These are phyloP conservation scores for Cercis canadensis DNA, from an alignment of 306 rosid species.

Conservation along the genomic window DNA sequence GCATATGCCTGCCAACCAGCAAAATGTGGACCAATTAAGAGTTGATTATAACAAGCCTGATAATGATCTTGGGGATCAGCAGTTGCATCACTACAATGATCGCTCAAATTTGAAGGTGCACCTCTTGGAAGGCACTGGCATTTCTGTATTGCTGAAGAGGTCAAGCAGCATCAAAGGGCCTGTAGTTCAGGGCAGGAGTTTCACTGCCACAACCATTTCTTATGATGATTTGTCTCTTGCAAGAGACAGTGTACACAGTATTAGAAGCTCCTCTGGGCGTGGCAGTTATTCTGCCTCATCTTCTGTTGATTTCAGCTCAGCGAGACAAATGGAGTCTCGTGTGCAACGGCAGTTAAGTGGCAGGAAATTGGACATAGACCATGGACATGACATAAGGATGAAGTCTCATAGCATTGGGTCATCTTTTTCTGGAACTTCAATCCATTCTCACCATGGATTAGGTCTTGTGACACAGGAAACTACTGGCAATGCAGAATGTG, in stretches of 20 bases:
- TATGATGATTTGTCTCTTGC: constrained; percentile 64
- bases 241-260: constrained; percentile 67
- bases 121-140: constrained; percentile 76
- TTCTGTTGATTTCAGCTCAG: constrained; percentile 67
- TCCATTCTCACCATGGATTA: constrained; percentile 46
- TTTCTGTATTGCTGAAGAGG: constrained; percentile 80
- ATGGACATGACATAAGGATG: constrained; percentile 50
- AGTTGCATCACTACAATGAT: constrained; percentile 46
- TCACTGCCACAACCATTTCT: constrained; percentile 66
- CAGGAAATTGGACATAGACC: constrained; percentile 56
- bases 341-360: constrained; percentile 68
- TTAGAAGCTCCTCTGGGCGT: constrained; percentile 72
- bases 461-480: constrained; percentile 48
- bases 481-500: constrained; percentile 43
- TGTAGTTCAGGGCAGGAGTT: constrained; percentile 68
- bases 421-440: constrained; percentile 49
- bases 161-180: constrained; percentile 81
- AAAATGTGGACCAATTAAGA: constrained; percentile 45
- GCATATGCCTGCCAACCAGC: constrained; percentile 41
- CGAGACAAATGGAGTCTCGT: constrained; percentile 60
- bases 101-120: constrained; percentile 52
- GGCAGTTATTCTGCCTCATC: constrained; percentile 77
- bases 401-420: constrained; percentile 52
- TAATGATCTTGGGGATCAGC: constrained; percentile 49
- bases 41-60: constrained; percentile 37